Evolutionary conservation across 768 basidiomycete genomes (phyloP).

Genomic region (Trametes cinnabarina): DNA sequence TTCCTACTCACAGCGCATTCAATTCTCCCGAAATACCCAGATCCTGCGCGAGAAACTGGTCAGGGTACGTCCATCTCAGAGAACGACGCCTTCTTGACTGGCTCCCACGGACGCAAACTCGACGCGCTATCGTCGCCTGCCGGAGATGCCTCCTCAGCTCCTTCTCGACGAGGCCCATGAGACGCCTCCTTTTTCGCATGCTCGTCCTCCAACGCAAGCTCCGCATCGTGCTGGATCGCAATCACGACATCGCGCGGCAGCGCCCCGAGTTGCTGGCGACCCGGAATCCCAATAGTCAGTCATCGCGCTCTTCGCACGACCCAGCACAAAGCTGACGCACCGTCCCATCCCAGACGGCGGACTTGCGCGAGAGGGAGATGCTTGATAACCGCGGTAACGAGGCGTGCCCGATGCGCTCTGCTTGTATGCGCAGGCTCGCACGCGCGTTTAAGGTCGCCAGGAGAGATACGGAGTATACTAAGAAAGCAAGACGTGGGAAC

Average conservation of each 20-base stretch:
- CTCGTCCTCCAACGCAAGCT: constrained; percentile 7
- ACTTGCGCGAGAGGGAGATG: background rate
- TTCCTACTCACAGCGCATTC: no score
- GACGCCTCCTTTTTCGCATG: constrained; percentile 1
- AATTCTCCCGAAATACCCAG: no score
- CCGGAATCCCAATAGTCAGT: no score
- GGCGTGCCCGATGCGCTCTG: constrained; percentile 4
- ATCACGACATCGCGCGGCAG: background rate
- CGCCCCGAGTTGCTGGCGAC: no score
- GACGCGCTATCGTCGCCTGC: background rate
- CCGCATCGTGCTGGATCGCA: constrained; percentile 9
- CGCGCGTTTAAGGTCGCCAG: constrained; percentile 17
- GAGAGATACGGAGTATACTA: constrained; percentile 15
- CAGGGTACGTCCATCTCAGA: no score
- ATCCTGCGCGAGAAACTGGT: no score
- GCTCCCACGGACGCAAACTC: background rate
- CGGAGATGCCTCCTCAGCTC: background rate
- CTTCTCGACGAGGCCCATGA: background rate
- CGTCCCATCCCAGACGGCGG: background rate
- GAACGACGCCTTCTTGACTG: background rate
- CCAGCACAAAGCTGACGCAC: background rate
- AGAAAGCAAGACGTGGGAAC: no score
- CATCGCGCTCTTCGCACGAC: no score
- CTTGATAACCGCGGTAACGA: constrained; percentile 1
- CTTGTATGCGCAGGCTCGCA: constrained; percentile 4